Base-by-base conservation (phyloP, 129 eudicot species). In the Chrysanthemum makinoi region DNA sequence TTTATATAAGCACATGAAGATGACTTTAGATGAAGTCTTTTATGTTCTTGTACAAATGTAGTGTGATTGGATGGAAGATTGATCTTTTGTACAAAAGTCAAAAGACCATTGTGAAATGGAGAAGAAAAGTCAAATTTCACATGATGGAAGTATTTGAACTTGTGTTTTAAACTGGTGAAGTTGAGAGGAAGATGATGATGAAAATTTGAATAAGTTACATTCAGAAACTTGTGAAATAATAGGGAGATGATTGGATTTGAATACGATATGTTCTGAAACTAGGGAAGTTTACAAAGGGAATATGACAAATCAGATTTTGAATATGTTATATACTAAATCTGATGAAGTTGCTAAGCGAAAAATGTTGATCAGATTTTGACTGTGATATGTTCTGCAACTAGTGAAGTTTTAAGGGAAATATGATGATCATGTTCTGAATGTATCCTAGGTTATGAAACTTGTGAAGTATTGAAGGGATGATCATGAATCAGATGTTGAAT, bases 1-100 rank as follows among this genome's bases (percentile, higher is more conserved):
- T 50, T 63, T 73, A 62, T 52, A 63, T 73, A 13, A 26, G 66
- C 39, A 9, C 22, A 76, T 58, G 46, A 66, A 56, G 66, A 75
- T 66, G 67, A 73, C 30, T 66, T 19, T 70, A 5, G 46, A 51
- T 16, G 30, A 70, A 43, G 62, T 19, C 24, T 68, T 51, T 22
- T 60, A 68, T 49, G 33, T 52, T 68, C 76, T 43, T 62, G 66
- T 61, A 62, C 62, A 69, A 64, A 46, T 28, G 33, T 20, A 5
- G 0, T 10, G 15, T 58, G 69, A 28, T 35, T 11, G 19, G 51
- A 70, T 62, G 59, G 76, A 70, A 50, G 66, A 35, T 58, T 10
- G 52, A 53, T 59, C 49, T 66, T 59, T 50, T 39, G 49, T 56
- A 55, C 57, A 55, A 47, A 66, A 55, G 22, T 66, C 58, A 61